A percentile compares a stretch with the other conserved stretches of the same genome.
phyloP scores from a whole-genome alignment of 257 asterid species.

The Solanum appendiculatum region DNA sequence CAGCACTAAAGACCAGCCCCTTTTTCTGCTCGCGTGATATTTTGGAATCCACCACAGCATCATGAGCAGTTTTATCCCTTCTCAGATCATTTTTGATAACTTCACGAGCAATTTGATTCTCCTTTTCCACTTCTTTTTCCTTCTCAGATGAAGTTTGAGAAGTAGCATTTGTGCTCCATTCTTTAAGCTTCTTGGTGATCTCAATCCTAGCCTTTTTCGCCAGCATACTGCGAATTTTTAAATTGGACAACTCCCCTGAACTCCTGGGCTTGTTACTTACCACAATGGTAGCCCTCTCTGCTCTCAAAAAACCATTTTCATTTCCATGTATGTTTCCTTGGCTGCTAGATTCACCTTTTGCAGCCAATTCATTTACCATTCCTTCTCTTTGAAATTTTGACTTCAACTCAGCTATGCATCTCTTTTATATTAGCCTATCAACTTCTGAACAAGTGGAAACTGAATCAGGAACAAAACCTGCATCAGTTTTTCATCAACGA shows the following conservation, averaged over 20 bases:
- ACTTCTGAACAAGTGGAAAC: not conserved
- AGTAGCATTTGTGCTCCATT: constrained; percentile 16
- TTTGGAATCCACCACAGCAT: not conserved
- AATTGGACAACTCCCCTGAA: constrained; percentile 19
- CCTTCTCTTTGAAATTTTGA: not conserved
- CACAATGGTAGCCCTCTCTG: not conserved
- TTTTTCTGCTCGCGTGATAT: not conserved
- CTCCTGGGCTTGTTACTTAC: not conserved
- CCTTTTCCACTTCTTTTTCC: constrained; percentile 5
- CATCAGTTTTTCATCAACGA: not conserved
- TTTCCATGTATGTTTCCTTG: not conserved
- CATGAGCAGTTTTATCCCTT: not conserved
- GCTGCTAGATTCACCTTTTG: not conserved
- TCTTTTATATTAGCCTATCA: not conserved
- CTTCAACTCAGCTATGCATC: not conserved
- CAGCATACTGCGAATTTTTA: constrained; percentile 21
- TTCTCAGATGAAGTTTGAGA: not conserved
- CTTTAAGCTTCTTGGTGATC: constrained; percentile 20
- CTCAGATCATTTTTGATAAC: not conserved
- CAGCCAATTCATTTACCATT: not conserved
- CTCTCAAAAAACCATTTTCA: not conserved
- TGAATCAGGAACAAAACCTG: not conserved
- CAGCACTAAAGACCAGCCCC: not conserved
- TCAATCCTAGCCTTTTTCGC: constrained; percentile 31
- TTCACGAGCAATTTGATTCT: not conserved